phyloP scores from a whole-genome alignment of 2,329 filamentous ascomycete genomes.

The Emydomyces testavorans region DNA sequence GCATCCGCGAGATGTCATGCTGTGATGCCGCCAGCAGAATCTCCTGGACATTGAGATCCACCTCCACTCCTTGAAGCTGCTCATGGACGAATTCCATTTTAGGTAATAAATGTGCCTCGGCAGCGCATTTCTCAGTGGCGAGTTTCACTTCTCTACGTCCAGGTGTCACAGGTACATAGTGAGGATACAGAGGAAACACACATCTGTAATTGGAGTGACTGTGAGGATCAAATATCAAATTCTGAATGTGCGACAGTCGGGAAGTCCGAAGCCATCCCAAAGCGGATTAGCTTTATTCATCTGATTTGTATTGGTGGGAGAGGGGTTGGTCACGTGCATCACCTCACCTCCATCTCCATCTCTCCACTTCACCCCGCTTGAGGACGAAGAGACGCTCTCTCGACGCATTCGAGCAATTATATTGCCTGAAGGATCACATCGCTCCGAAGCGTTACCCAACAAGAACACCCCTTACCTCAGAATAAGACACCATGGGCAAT shows the following conservation, averaged over 20 bases:
- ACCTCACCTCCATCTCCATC: too few relatives aligned
- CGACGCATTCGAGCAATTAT: neutral
- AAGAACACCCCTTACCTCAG: neutral
- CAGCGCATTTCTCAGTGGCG: neutral
- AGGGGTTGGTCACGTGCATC: conserved; percentile 1
- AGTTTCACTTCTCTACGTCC: conserved; percentile 8
- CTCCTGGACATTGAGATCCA: conserved; percentile 41
- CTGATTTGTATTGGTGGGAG: conserved; percentile 5
- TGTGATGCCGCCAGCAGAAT: conserved; percentile 56
- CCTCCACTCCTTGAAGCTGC: conserved; percentile 16
- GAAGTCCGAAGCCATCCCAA: too few relatives aligned
- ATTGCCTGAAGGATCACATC: neutral
- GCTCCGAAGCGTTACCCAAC: neutral
- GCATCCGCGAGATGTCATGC: conserved; percentile 57
- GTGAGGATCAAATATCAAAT: neutral
- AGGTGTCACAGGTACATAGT: neutral
- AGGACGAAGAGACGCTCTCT: too few relatives aligned
- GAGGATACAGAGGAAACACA: neutral
- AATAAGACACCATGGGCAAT: neutral
- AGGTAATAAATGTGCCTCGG: neutral
- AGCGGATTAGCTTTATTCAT: too few relatives aligned
- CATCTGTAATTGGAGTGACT: neutral
- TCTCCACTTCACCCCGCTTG: too few relatives aligned
- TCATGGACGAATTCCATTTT: conserved; percentile 8
- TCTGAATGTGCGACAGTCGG: too few relatives aligned